A percentile compares a stretch with the other conserved stretches of the same genome.
These are phyloP conservation scores for Erigeron canadensis DNA, from an alignment of 129 eudicot genomes.

Conservation along the genomic window DNA sequence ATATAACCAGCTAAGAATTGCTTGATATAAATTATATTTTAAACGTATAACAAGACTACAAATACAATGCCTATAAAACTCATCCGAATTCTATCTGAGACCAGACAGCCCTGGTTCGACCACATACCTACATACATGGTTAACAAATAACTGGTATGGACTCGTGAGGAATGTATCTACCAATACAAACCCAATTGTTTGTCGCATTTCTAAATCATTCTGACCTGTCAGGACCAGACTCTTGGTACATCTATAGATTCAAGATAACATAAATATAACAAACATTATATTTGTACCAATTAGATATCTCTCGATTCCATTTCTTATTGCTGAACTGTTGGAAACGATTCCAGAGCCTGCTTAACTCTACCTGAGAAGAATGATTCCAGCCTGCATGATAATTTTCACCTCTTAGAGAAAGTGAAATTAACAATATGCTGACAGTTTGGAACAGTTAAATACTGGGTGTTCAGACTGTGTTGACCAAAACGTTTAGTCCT, in stretches of 20 bases:
- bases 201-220: conserved; percentile 16
- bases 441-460: too few relatives aligned
- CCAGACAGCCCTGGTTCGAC: conserved; percentile 9
- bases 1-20: too few relatives aligned
- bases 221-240: background rate
- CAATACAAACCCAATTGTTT: conserved; percentile 10
- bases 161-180: background rate
- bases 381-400: conserved; percentile 65
- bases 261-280: conserved; percentile 9
- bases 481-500: too few relatives aligned
- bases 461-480: too few relatives aligned
- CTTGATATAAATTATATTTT: background rate
- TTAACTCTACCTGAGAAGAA: conserved; percentile 70
- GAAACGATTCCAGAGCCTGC: conserved; percentile 60
- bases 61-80: background rate
- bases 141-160: background rate
- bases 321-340: conserved; percentile 53
- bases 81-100: background rate
- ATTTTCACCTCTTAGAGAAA: background rate
- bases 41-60: background rate
- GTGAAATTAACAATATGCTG: background rate
- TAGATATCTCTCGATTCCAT: background rate
- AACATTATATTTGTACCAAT: background rate
- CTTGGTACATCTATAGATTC: background rate
- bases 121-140: conserved; percentile 1